Percentiles rank a stretch among this genome's conserved stretches.
phyloP scores from a whole-genome alignment of 768 basidiomycete species.

The Collybia nuda region DNA sequence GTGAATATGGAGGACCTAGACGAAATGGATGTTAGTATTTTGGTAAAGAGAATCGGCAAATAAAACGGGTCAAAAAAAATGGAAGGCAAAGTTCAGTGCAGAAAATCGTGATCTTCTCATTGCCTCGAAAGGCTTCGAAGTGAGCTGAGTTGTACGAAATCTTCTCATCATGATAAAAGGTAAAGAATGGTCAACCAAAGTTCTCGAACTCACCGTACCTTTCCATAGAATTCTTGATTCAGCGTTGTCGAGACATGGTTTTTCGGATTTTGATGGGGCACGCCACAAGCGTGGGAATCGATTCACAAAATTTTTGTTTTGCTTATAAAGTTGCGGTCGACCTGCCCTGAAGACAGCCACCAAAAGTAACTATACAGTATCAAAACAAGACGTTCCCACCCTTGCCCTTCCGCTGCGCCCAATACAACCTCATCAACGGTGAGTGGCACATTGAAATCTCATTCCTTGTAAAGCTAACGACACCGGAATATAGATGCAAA shows the following conservation, averaged over 20 bases:
- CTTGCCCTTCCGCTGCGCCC: slow-evolving; percentile 1
- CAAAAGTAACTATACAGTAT: slow-evolving; percentile 21
- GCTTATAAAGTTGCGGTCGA: no score
- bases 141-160: slow-evolving; percentile 56
- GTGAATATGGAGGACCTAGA: not conserved
- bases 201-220: no score
- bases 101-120: slow-evolving; percentile 53
- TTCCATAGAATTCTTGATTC: no score
- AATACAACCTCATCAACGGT: slow-evolving; percentile 22
- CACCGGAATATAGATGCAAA: slow-evolving; percentile 41
- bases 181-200: no score
- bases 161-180: slow-evolving; percentile 7
- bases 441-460: slow-evolving; percentile 19
- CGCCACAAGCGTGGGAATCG: no score
- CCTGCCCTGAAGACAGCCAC: slow-evolving; percentile 44
- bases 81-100: slow-evolving; percentile 32
- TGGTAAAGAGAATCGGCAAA: not conserved
- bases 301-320: no score
- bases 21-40: not conserved
- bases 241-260: no score
- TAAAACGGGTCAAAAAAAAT: not conserved
- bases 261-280: no score
- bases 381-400: slow-evolving; percentile 14
- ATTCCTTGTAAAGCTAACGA: slow-evolving; percentile 13
- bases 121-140: slow-evolving; percentile 50